Percentiles rank a stretch among this genome's conserved stretches.
Conservation (phyloP, 768 basidiomycete genomes). For the Mycena venus region DNA sequence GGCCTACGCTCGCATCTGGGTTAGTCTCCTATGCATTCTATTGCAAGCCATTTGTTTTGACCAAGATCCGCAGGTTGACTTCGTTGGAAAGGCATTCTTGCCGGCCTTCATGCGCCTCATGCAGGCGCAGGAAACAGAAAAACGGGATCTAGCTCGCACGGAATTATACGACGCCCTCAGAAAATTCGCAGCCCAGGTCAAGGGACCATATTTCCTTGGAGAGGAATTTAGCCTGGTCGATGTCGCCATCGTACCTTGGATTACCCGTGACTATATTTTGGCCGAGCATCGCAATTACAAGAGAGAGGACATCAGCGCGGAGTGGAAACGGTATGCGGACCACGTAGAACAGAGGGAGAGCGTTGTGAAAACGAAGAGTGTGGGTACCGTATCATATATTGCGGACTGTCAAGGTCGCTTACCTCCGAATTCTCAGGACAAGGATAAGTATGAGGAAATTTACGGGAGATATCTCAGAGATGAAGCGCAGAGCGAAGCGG, state of each 20-base stretch:
- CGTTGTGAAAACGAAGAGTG: constrained; percentile 55
- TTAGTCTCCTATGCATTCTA: background rate
- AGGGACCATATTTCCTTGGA: constrained; percentile 65
- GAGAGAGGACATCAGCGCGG: constrained; percentile 48
- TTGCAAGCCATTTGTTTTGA: background rate
- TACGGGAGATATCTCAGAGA: constrained; percentile 70
- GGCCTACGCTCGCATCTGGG: constrained; percentile 68
- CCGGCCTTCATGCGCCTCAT: constrained; percentile 62
- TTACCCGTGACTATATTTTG: constrained; percentile 57
- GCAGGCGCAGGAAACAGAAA: constrained; percentile 51
- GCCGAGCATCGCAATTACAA: constrained; percentile 57
- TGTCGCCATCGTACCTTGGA: constrained; percentile 63
- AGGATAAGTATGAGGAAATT: constrained; percentile 60
- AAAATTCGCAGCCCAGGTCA: constrained; percentile 50
- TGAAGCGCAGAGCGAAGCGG: constrained; percentile 67
- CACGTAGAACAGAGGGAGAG: constrained; percentile 51
- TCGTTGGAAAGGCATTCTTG: constrained; percentile 64
- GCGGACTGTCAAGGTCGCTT: background rate
- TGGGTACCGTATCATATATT: constrained; percentile 32
- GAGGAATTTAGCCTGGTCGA: constrained; percentile 62
- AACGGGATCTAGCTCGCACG: constrained; percentile 48
- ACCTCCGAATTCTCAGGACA: constrained; percentile 42
- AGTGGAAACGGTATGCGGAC: constrained; percentile 56
- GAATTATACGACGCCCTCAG: constrained; percentile 54
- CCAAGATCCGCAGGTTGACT: constrained; percentile 51